phyloP scores from a whole-genome alignment of 2,329 filamentous ascomycete species.

The Hymenoscyphus fructigenus region DNA sequence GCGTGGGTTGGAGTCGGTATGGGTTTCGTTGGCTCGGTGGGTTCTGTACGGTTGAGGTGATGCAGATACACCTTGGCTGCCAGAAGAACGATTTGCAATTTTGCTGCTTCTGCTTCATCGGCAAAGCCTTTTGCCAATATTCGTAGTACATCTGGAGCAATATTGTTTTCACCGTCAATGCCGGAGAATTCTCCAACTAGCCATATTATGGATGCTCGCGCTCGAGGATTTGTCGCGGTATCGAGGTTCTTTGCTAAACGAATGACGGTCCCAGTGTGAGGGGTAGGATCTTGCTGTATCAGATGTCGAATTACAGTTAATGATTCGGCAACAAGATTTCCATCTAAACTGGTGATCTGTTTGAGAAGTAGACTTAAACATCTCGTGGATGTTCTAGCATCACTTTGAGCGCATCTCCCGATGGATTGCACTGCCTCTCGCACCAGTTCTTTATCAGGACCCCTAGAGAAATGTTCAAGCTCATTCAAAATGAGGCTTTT shows the following conservation, averaged over 20 bases:
- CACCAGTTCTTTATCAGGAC: conserved; percentile 73
- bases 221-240: conserved; percentile 80
- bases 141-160: conserved; percentile 87
- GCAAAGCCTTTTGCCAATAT: conserved; percentile 84
- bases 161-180: conserved; percentile 76
- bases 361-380: conserved; percentile 81
- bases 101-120: conserved; percentile 80
- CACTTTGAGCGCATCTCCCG: conserved; percentile 84
- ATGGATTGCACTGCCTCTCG: conserved; percentile 90
- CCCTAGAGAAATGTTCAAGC: conserved; percentile 86
- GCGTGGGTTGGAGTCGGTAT: conserved; percentile 28
- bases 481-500: conserved; percentile 90
- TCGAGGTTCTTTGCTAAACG: conserved; percentile 89
- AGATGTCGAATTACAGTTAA: conserved; percentile 93
- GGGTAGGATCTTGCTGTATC: conserved; percentile 83
- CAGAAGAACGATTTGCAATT: conserved; percentile 86
- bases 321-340: conserved; percentile 85
- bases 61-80: conserved; percentile 97
- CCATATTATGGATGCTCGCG: conserved; percentile 94
- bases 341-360: conserved; percentile 86
- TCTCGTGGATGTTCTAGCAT: conserved; percentile 67
- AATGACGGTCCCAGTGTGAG: conserved; percentile 82
- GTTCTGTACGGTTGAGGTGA: conserved; percentile 66
- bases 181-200: conserved; percentile 93
- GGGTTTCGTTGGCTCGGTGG: conserved; percentile 36